Evolutionary conservation across 495 filamentous ascomycete species (phyloP).

Genomic region (Penicillium lividum): DNA sequence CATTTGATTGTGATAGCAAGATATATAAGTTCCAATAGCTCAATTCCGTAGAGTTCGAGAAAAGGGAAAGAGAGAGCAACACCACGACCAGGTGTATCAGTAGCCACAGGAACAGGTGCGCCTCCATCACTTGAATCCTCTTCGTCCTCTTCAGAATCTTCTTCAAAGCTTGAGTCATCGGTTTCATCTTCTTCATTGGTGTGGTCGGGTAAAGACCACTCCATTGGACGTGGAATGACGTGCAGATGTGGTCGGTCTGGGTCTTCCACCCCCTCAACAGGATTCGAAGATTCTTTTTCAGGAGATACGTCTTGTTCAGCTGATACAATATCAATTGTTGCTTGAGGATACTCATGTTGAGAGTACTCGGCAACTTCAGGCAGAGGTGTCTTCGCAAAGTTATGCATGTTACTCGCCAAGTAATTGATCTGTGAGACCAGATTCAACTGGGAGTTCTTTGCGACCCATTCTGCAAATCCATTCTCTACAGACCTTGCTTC

Average conservation of each 20-base stretch:
- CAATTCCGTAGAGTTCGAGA: constrained; percentile 78
- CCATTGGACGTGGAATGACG: constrained; percentile 77
- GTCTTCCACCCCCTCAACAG: constrained; percentile 18
- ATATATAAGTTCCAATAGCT: constrained; percentile 70
- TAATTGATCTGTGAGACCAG: constrained; percentile 78
- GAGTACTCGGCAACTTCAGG: constrained; percentile 25
- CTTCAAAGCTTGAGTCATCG: constrained; percentile 34
- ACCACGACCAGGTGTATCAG: constrained; percentile 57
- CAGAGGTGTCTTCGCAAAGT: constrained; percentile 57
- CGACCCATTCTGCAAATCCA: constrained; percentile 62
- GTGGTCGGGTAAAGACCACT: constrained; percentile 61
- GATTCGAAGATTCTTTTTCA: constrained; percentile 15
- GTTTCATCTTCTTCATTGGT: constrained; percentile 40
- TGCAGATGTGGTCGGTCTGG: constrained; percentile 66
- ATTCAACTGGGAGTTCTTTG: constrained; percentile 57
- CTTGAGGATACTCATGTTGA: constrained; percentile 12
- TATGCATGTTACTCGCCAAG: constrained; percentile 71
- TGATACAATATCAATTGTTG: background rate
- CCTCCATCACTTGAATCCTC: constrained; percentile 44
- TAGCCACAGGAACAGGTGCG: constrained; percentile 35
- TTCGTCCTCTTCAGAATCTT: constrained; percentile 33
- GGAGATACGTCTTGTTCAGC: constrained; percentile 24
- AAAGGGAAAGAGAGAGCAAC: constrained; percentile 81
- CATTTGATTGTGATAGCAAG: constrained; percentile 80
- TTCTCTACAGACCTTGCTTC: constrained; percentile 63